Conservation (phyloP, 2,329 filamentous ascomycete genomes). For the Fusarium camptoceras region DNA sequence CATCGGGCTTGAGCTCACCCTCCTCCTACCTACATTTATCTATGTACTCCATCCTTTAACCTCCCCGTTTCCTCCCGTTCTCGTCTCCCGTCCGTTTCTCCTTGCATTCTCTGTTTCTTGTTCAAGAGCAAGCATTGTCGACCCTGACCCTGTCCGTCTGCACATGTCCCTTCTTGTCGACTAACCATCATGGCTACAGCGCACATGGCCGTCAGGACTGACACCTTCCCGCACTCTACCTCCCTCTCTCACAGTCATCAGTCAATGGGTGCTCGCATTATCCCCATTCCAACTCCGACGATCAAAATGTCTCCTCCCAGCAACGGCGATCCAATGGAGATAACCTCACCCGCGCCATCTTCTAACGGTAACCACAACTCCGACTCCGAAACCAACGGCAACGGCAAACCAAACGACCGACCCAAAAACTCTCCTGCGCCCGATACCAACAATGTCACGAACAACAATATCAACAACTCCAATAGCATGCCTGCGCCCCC, state of each 20-base stretch:
- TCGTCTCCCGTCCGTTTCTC: slow-evolving; percentile 23
- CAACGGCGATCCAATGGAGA: slow-evolving; percentile 71
- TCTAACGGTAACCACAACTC: slow-evolving; percentile 59
- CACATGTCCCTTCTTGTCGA: slow-evolving; percentile 34
- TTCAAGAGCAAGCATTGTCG: slow-evolving; percentile 26
- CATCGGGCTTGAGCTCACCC: slow-evolving; percentile 29
- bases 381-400: slow-evolving; percentile 56
- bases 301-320: slow-evolving; percentile 70
- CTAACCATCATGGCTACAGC: slow-evolving; percentile 53
- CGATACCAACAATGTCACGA: slow-evolving; percentile 50
- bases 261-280: slow-evolving; percentile 63
- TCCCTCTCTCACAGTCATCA: slow-evolving; percentile 57
- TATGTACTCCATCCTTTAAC: slow-evolving; percentile 36
- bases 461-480: slow-evolving; percentile 45
- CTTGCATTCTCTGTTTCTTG: slow-evolving; percentile 26
- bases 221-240: slow-evolving; percentile 60
- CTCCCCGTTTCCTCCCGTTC: slow-evolving; percentile 37
- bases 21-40: slow-evolving; percentile 33
- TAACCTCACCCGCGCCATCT: slow-evolving; percentile 64
- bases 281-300: slow-evolving; percentile 68
- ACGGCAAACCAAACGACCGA: slow-evolving; percentile 52
- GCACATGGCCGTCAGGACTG: slow-evolving; percentile 66
- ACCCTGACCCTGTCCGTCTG: slow-evolving; percentile 24
- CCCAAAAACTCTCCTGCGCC: slow-evolving; percentile 54
- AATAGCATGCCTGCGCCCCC: slow-evolving; percentile 63